Conservation (phyloP, 345 rosid species). For the Eucalyptus marginata region DNA sequence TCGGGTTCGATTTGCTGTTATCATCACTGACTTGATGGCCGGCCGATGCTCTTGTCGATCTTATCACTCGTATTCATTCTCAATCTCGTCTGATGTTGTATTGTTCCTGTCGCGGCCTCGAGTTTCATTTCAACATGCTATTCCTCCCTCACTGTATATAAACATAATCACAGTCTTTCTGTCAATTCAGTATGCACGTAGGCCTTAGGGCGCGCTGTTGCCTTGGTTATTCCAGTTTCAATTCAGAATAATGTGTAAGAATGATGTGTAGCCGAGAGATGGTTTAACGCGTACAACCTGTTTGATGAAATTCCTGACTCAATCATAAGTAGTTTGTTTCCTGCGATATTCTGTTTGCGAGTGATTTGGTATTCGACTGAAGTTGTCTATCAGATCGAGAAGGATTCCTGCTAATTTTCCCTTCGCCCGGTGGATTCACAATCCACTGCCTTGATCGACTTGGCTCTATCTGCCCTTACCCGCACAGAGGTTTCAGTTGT, state of each 20-base stretch:
- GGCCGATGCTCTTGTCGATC: not conserved
- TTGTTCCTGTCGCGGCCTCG: not conserved
- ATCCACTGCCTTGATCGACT: not conserved
- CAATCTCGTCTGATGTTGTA: not conserved
- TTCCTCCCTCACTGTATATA: no score
- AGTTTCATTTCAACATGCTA: not conserved
- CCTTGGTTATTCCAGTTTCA: not conserved
- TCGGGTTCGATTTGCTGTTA: not conserved
- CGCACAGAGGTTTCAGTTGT: no score
- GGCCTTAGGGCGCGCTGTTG: not conserved
- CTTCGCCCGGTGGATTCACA: not conserved
- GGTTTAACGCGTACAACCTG: not conserved
- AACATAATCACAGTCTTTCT: not conserved
- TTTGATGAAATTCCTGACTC: not conserved
- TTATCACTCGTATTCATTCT: not conserved
- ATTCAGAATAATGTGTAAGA: not conserved
- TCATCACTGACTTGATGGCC: not conserved
- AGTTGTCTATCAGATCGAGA: not conserved
- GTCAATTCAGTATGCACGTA: not conserved
- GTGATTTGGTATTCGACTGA: not conserved
- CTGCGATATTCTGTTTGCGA: rapidly evolving
- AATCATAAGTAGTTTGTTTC: not conserved
- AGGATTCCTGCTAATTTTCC: not conserved
- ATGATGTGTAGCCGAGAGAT: not conserved
- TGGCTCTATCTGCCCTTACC: not conserved